phyloP scores from a whole-genome alignment of 305 asterid genomes.

The Fraxinus latifolia region DNA sequence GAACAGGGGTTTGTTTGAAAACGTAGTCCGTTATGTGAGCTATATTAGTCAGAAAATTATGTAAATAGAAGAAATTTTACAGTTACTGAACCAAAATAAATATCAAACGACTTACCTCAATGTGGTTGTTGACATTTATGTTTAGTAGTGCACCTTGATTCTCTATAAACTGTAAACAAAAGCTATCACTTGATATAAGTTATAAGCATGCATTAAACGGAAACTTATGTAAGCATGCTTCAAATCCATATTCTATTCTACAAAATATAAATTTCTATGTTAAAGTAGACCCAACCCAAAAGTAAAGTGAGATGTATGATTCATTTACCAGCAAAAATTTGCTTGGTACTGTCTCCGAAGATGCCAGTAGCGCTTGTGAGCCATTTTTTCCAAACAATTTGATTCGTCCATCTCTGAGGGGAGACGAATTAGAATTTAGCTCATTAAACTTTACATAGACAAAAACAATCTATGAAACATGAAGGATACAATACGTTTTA shows the following conservation, averaged over 20 bases:
- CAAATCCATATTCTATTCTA: neutral
- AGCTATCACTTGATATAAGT: slow-evolving; percentile 23
- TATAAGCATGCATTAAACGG: slow-evolving; percentile 6
- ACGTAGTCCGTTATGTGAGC: neutral
- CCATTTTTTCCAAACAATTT: slow-evolving; percentile 79
- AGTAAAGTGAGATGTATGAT: slow-evolving; percentile 8
- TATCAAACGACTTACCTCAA: slow-evolving; percentile 58
- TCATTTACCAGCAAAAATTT: slow-evolving; percentile 62
- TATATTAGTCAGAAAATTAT: neutral
- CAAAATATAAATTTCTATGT: neutral
- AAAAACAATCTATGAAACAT: neutral
- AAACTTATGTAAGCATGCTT: neutral
- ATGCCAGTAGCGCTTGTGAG: slow-evolving; percentile 66
- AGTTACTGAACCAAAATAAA: neutral
- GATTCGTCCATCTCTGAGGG: slow-evolving; percentile 75
- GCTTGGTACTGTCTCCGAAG: slow-evolving; percentile 55
- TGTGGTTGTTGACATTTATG: slow-evolving; percentile 60
- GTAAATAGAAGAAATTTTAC: neutral
- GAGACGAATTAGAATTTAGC: neutral
- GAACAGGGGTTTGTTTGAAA: neutral
- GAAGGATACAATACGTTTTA: neutral
- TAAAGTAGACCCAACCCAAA: neutral
- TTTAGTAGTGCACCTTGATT: slow-evolving; percentile 65
- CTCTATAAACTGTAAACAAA: slow-evolving; percentile 66
- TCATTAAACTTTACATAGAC: slow-evolving; percentile 1